phyloP scores from a whole-genome alignment of 2,329 filamentous ascomycete genomes.

The Microascus cirrosus region DNA sequence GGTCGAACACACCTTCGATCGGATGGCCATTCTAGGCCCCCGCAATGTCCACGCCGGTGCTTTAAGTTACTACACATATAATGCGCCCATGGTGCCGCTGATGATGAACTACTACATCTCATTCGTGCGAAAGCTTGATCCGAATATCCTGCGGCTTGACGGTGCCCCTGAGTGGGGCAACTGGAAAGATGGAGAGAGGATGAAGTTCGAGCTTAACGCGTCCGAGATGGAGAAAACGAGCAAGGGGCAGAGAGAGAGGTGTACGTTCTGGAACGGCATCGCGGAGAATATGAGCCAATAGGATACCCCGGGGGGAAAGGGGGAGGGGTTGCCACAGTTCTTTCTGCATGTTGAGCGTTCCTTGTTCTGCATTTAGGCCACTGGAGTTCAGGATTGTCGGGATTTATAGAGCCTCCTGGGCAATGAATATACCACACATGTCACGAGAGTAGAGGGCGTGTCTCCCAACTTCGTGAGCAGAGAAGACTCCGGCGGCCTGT shows the following conservation, averaged over 20 bases:
- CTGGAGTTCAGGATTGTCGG: background rate
- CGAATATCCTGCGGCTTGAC: conserved; percentile 22
- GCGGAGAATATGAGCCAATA: conserved; percentile 13
- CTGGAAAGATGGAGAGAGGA: conserved; percentile 22
- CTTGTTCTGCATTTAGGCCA: background rate
- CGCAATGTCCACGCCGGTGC: conserved; percentile 12
- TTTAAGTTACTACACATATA: conserved; percentile 30
- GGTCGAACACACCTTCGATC: conserved; percentile 35
- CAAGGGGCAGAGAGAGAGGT: conserved; percentile 14
- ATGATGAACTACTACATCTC: conserved; percentile 39
- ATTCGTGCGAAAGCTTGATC: conserved; percentile 33
- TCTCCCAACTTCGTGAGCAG: too few species aligned
- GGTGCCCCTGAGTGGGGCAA: conserved; percentile 27
- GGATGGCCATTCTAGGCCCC: conserved; percentile 36
- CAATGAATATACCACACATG: background rate
- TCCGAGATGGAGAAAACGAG: conserved; percentile 25
- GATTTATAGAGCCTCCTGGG: background rate
- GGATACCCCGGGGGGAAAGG: background rate
- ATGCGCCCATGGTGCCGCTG: conserved; percentile 30
- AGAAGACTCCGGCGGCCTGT: too few species aligned
- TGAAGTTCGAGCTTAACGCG: conserved; percentile 25
- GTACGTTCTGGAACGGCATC: conserved; percentile 26
- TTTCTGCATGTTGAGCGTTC: background rate
- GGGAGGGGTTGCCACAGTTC: too few species aligned
- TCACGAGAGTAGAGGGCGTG: background rate